Percentiles rank a stretch among this genome's conserved stretches.
phyloP scores from a whole-genome alignment of 352 stramenopile genomes.

The Pythium angustatum region DNA sequence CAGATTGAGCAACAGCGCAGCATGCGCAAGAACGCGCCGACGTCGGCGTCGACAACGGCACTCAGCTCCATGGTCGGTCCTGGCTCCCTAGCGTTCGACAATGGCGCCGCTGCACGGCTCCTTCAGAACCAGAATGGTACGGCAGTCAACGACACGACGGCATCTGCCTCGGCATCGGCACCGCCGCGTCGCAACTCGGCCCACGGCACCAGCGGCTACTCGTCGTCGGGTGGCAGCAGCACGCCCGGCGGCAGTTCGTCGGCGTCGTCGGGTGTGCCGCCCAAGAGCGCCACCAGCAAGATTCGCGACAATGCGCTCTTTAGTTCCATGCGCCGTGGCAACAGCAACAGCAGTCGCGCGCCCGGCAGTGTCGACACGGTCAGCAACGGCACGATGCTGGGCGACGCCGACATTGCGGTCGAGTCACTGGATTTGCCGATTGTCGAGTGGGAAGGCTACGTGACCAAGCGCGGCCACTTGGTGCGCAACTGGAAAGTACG shows the following conservation, averaged over 20 bases:
- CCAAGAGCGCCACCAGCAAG: constrained; percentile 50
- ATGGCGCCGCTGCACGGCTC: background rate
- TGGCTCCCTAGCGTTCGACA: constrained; percentile 20
- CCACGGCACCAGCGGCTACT: constrained; percentile 24
- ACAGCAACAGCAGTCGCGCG: constrained; percentile 36
- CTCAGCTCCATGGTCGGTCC: constrained; percentile 45
- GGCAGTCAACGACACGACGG: no score
- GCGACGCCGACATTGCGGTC: constrained; percentile 52
- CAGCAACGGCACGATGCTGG: constrained; percentile 24
- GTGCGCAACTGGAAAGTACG: constrained; percentile 89
- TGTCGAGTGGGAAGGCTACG: constrained; percentile 89
- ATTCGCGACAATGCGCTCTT: constrained; percentile 49
- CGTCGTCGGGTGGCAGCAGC: constrained; percentile 37
- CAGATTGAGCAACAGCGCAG: constrained; percentile 37
- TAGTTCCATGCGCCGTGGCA: constrained; percentile 45
- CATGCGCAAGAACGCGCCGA: constrained; percentile 34
- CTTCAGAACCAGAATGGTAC: no score
- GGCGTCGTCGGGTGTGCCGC: constrained; percentile 25
- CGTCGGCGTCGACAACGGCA: constrained; percentile 56
- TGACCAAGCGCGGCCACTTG: constrained; percentile 87
- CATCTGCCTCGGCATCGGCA: no score
- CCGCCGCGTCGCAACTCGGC: constrained; percentile 31
- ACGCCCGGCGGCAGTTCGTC: constrained; percentile 17
- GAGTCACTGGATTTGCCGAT: constrained; percentile 86
- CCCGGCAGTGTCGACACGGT: constrained; percentile 31